Evolutionary conservation across 768 basidiomycete species (phyloP).

Genomic region (Clitopilus passeckerianus): DNA sequence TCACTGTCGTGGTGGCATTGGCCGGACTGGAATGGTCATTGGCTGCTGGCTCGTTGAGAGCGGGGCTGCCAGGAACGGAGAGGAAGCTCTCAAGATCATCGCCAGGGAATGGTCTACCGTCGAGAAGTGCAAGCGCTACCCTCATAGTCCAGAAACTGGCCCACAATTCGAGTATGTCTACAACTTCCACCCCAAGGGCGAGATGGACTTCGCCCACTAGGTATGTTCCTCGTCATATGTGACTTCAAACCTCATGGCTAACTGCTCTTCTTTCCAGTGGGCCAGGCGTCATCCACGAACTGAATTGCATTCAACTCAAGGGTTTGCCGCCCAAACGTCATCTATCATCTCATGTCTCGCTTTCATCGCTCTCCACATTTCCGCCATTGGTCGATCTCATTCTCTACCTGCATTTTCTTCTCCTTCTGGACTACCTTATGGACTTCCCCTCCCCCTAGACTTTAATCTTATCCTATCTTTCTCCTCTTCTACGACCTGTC

Average conservation of each 20-base stretch:
- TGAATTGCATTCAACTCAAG: no score
- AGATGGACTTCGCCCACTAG: neutral
- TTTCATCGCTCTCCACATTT: constrained; percentile 49
- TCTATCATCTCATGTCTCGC: no score
- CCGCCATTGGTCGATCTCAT: constrained; percentile 40
- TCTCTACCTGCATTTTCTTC: constrained; percentile 33
- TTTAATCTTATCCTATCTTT: constrained; percentile 18
- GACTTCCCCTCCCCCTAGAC: neutral
- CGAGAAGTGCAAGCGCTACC: constrained; percentile 73
- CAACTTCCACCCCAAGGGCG: constrained; percentile 36
- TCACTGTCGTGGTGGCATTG: constrained; percentile 78
- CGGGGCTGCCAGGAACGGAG: constrained; percentile 54
- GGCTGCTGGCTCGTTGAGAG: constrained; percentile 79
- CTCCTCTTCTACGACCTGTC: constrained; percentile 15
- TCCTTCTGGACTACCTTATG: constrained; percentile 18
- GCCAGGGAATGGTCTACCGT: constrained; percentile 70
- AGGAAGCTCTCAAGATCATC: constrained; percentile 60
- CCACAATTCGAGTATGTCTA: constrained; percentile 73
- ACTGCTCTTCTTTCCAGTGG: constrained; percentile 31
- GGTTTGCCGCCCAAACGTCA: no score
- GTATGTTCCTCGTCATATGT: constrained; percentile 24
- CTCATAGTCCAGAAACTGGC: constrained; percentile 76
- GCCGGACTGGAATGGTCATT: constrained; percentile 56
- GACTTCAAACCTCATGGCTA: constrained; percentile 47
- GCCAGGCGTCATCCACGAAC: no score